A percentile compares a stretch with the other conserved stretches of the same genome.
Evolutionary conservation across 1,284 basidiomycete species (phyloP).

Genomic region (Sutorius eximius): DNA sequence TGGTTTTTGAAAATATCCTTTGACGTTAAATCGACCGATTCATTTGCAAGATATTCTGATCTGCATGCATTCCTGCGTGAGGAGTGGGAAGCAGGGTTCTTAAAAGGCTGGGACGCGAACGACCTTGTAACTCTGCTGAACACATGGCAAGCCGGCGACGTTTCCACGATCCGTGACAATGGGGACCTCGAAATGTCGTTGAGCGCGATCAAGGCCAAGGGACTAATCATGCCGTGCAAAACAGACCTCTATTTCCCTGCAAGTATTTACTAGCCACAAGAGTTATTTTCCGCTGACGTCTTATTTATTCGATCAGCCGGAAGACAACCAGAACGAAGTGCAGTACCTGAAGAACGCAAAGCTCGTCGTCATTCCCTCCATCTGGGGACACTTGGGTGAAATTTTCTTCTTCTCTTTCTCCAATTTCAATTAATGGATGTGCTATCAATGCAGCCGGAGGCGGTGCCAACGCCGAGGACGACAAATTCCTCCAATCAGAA

Average conservation of each 20-base stretch:
- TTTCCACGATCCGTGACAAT: conserved; percentile 23
- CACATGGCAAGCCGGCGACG: conserved; percentile 25
- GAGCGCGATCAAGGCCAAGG: conserved; percentile 25
- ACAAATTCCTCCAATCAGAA: conserved; percentile 39
- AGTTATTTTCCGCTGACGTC: neutral
- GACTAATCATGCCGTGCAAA: conserved; percentile 29
- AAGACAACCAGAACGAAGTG: conserved; percentile 55
- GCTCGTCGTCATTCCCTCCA: conserved; percentile 52
- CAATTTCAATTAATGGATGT: neutral
- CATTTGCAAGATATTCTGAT: conserved; percentile 41
- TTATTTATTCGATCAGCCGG: conserved; percentile 41
- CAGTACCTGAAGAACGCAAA: conserved; percentile 42
- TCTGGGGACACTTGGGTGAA: conserved; percentile 59
- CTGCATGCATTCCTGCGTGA: conserved; percentile 52
- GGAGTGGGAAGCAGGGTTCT: conserved; percentile 51
- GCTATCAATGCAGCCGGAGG: conserved; percentile 38
- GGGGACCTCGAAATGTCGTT: conserved; percentile 19
- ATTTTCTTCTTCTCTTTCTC: neutral
- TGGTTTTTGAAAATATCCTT: neutral
- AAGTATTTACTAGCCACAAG: conserved; percentile 10
- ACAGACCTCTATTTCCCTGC: conserved; percentile 58
- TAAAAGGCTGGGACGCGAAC: conserved; percentile 55
- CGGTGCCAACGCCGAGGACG: conserved; percentile 39
- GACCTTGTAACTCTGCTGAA: conserved; percentile 23
- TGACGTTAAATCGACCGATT: conserved; percentile 19